These are phyloP conservation scores for Inonotus hispidus DNA, from an alignment of 1,284 basidiomycete species.

Conservation along the genomic window DNA sequence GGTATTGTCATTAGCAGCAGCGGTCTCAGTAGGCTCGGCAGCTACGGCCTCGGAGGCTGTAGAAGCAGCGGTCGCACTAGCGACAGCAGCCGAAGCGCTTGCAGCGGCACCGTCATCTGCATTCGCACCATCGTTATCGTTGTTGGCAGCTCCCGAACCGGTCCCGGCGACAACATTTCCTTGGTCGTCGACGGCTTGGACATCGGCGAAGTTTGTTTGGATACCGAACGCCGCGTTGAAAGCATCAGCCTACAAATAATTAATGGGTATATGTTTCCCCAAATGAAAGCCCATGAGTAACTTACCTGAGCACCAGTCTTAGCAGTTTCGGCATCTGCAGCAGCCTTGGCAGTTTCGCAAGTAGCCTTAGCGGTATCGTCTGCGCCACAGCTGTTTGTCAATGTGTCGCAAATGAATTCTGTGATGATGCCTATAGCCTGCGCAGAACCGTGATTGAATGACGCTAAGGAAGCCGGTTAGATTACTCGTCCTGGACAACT, in stretches of 20 bases:
- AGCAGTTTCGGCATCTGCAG: slow-evolving; percentile 35
- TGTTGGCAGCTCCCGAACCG: slow-evolving; percentile 17
- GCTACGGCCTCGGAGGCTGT: slow-evolving; percentile 10
- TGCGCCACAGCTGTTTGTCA: slow-evolving; percentile 46
- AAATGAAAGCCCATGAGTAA: background rate
- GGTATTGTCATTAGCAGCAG: slow-evolving; percentile 20
- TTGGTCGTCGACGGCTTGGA: slow-evolving; percentile 35
- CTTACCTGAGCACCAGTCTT: slow-evolving; percentile 38
- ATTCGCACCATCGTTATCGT: slow-evolving; percentile 18
- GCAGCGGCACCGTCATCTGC: slow-evolving; percentile 16
- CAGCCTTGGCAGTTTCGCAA: slow-evolving; percentile 39
- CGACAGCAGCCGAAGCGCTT: slow-evolving; percentile 17
- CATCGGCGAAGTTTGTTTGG: slow-evolving; percentile 35
- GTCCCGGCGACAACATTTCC: slow-evolving; percentile 31
- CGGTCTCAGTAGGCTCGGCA: background rate
- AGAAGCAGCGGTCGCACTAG: slow-evolving; percentile 20
- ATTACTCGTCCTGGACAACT: no score
- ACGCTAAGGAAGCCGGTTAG: slow-evolving; percentile 27
- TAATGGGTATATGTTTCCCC: slow-evolving; percentile 24
- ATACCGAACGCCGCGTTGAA: slow-evolving; percentile 56
- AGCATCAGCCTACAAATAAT: slow-evolving; percentile 47
- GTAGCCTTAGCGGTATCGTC: slow-evolving; percentile 46
- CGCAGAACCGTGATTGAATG: slow-evolving; percentile 49
- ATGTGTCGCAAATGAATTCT: slow-evolving; percentile 49
- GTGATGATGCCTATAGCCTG: slow-evolving; percentile 49